Evolutionary conservation across 2,329 filamentous ascomycete species (phyloP).

Genomic region (Macrophomina phaseolina): DNA sequence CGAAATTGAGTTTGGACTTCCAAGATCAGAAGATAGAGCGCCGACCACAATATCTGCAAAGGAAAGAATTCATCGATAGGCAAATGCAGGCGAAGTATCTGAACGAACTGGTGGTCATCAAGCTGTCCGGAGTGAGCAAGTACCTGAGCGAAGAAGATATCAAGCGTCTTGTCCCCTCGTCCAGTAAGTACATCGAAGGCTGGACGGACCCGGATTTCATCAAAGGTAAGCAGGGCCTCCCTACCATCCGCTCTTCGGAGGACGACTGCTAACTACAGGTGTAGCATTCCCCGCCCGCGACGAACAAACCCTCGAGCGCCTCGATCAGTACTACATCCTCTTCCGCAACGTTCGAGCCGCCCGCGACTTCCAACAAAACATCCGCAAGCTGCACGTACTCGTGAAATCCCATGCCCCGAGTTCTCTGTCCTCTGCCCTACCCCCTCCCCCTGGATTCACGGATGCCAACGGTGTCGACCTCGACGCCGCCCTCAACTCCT

Average conservation of each 20-base stretch:
- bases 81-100: not conserved
- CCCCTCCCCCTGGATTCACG: constrained; percentile 49
- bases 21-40: not conserved
- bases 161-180: constrained; percentile 67
- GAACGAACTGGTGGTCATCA: constrained; percentile 31
- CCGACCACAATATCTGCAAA: not conserved
- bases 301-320: constrained; percentile 65
- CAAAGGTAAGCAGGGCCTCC: constrained; percentile 51
- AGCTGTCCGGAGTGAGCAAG: constrained; percentile 52
- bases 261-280: too few species aligned
- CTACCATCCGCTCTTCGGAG: too few species aligned
- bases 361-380: constrained; percentile 64
- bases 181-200: constrained; percentile 65
- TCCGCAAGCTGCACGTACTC: constrained; percentile 57
- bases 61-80: not conserved
- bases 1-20: constrained; percentile 14
- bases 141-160: constrained; percentile 73
- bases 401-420: constrained; percentile 51
- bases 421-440: constrained; percentile 50
- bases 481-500: not conserved
- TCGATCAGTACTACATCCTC: constrained; percentile 71
- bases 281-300: constrained; percentile 69
- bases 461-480: constrained; percentile 50
- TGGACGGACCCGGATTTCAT: constrained; percentile 67
- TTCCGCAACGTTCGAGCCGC: constrained; percentile 68